Base-by-base conservation (phyloP, 2,329 filamentous ascomycete genomes). In the Claviceps purpurea region DNA sequence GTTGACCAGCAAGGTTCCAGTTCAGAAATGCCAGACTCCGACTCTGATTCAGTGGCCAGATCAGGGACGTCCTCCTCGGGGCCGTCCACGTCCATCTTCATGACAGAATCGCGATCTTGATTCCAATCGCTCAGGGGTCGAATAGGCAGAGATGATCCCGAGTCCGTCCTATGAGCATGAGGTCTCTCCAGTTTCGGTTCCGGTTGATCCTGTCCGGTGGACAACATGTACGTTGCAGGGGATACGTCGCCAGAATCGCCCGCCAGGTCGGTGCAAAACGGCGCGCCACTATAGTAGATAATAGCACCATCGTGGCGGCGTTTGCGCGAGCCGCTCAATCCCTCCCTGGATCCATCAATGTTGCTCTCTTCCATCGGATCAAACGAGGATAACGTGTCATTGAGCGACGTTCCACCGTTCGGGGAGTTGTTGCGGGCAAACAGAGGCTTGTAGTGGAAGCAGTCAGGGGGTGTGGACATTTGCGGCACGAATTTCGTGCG, bases 221-320 rank as follows among this genome's bases (percentile, higher is more conserved):
- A 73, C 4, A 70, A 68, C 65, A 76, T 66, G 53, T 77, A 71
- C 1, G 76, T 74, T 2, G 72, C 63, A 1, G 73, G 72, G 0
- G 72, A 75, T 1, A 65, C 55, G 22, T 75, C 73, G 2, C 73
- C 74, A 11, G 71, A 71, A 58, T 89, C 84, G 2, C 84, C 83
- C 16, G 83, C 87, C 3, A 93, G 68, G 63, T 95, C 89, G 1
- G 83, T 89, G 64, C 82, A 93, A 64, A 93, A 95, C 0, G 79
- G 79, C 1, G 85, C 84, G 26, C 85, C 86, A 55, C 78, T 87
- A 64, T 91, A 94, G 62, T 90, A 94, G 18, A 91, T 89, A 57
- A 94, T 85, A 1, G 85, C 82, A 8, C 87, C 88, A 54, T 86
- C 81, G 13, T 81, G 74, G 0, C 73, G 75, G 26, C 76, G 76